A percentile compares a stretch with the other conserved stretches of the same genome.
Conservation (phyloP, 148 eudicot species). For the Euryodendron excelsum region DNA sequence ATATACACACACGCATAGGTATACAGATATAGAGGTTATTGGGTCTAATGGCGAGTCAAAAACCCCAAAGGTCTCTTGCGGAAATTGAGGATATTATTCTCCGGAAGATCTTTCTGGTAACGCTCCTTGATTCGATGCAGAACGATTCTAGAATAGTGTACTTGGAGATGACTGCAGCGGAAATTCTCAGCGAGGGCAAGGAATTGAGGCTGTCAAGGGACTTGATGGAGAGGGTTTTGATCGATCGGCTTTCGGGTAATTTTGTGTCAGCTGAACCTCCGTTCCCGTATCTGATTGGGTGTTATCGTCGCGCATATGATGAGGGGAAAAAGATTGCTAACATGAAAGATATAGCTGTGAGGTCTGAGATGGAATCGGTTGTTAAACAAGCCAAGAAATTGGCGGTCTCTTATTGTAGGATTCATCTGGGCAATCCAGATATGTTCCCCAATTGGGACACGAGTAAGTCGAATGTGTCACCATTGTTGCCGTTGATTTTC, state of each 20-base stretch:
- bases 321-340: constrained; percentile 67
- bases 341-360: constrained; percentile 73
- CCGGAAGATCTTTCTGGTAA: constrained; percentile 68
- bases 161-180: constrained; percentile 86
- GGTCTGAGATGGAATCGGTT: constrained; percentile 63
- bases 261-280: constrained; percentile 64
- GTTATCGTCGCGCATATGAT: constrained; percentile 68
- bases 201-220: constrained; percentile 60
- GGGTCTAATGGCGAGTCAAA: constrained; percentile 55
- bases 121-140: constrained; percentile 64
- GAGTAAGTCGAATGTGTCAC: constrained; percentile 40
- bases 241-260: constrained; percentile 74
- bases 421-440: constrained; percentile 81
- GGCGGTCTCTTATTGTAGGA: constrained; percentile 74
- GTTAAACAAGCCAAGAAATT: constrained; percentile 67
- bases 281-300: constrained; percentile 60
- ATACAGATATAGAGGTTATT: not conserved
- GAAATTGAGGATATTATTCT: constrained; percentile 86
- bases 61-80: constrained; percentile 60
- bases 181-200: constrained; percentile 77
- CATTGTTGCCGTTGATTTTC: constrained; percentile 63
- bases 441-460: constrained; percentile 54
- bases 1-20: not conserved
- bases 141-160: constrained; percentile 58
- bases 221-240: constrained; percentile 74